Base-by-base conservation (phyloP, 768 basidiomycete genomes). In the Suillus discolor region DNA sequence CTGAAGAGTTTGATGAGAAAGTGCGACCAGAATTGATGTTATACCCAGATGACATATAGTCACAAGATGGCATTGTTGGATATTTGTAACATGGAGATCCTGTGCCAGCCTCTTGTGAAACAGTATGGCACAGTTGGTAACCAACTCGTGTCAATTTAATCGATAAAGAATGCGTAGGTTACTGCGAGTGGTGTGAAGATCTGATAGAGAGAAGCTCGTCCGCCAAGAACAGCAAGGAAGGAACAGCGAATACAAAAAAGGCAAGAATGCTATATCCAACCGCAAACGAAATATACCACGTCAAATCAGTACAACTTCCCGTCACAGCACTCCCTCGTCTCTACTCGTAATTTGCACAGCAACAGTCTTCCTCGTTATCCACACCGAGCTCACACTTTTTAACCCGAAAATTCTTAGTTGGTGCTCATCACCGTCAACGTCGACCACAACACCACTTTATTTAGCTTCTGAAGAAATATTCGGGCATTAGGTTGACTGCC, bases 1-100 rank as follows among this genome's bases (percentile, higher is more conserved):
- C 88, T 0, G 94, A 97, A 75, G 94, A 96, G 77, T 99, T 99
- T 79, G 96, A 99, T 79, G 83, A 87, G 76, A 94, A 95, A 82
- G 97, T 96, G 67, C 87, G 92, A 65, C 94, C 93, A 45, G 94
- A 97, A 80, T 75, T 95, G 78, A 97, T 97, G 95, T 73, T 97
- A 66, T 80, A 89, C 68, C 94, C 94, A 2, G 85, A 86, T 51
- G 87, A 88, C 71, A 31, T 84, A 42, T 60, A 60, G 39, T 59
- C 34, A 6, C 13, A 15, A 15, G 39, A 31, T 34, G 61, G 31
- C 6, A 8, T 36, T 45, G 57, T n/a, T 42, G 64, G 57, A 6
- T 54, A 63, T 44, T 39, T 18, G 11, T 38, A 38, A 38, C 7
- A 11, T 38, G 36, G 36, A 38, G 36, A 38, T 5, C 36, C 36